Evolutionary conservation across 306 rosid genomes (phyloP).

Genomic region (Crataegus laevigata): DNA sequence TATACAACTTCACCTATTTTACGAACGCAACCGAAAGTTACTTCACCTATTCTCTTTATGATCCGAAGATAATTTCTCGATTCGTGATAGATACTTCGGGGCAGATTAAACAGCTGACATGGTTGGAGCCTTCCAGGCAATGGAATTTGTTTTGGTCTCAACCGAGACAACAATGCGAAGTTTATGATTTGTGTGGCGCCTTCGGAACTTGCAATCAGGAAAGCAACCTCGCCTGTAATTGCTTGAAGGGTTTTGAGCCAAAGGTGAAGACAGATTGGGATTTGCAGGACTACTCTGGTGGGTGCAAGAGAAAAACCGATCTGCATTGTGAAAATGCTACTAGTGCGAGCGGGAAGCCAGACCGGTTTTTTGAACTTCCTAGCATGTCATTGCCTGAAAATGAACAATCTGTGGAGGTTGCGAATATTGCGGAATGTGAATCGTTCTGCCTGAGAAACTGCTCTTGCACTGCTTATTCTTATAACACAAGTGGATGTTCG

Average conservation of each 20-base stretch:
- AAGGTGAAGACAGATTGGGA: conserved; percentile 8
- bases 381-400: conserved; percentile 30
- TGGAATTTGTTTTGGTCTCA: conserved; percentile 32
- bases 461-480: conserved; percentile 58
- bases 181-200: conserved; percentile 27
- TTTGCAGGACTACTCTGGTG: conserved; percentile 10
- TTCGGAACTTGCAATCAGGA: conserved; percentile 22
- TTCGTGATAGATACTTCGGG: conserved; percentile 26
- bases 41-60: conserved; percentile 9
- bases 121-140: not conserved
- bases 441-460: conserved; percentile 37
- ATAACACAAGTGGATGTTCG: conserved; percentile 26
- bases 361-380: conserved; percentile 28
- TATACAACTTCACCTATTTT: conserved; percentile 22
- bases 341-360: conserved; percentile 15
- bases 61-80: not conserved
- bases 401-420: conserved; percentile 13
- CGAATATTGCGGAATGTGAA: conserved; percentile 32
- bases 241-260: conserved; percentile 19
- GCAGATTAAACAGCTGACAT: conserved; percentile 13
- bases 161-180: conserved; percentile 28
- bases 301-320: conserved; percentile 18
- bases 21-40: conserved; percentile 19
- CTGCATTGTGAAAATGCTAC: conserved; percentile 26
- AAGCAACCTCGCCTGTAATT: conserved; percentile 11